Conservation (phyloP, 495 filamentous ascomycete species). For the Penicillium parvum region DNA sequence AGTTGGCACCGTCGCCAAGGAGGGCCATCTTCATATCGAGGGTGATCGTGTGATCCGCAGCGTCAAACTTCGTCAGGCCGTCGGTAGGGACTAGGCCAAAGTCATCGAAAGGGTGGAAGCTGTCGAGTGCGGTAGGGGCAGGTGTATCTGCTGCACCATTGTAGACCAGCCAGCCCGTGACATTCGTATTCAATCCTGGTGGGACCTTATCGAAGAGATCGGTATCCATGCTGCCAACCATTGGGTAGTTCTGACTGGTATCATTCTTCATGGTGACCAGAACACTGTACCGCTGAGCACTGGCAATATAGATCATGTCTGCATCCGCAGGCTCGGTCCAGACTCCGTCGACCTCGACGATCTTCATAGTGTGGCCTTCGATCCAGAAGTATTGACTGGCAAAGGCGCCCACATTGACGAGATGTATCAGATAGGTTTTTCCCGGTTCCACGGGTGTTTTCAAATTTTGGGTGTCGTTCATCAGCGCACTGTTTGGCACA, state of each 20-base stretch:
- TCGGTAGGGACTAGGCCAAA: constrained; percentile 48
- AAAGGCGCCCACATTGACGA: constrained; percentile 74
- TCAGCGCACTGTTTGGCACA: constrained; percentile 47
- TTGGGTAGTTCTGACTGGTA: constrained; percentile 61
- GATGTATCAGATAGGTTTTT: constrained; percentile 75
- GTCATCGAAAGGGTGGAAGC: constrained; percentile 46
- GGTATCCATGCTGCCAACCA: constrained; percentile 44
- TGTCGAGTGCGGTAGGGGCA: constrained; percentile 45
- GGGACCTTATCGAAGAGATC: constrained; percentile 29
- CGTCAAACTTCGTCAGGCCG: constrained; percentile 37
- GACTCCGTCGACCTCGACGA: constrained; percentile 54
- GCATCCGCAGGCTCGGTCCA: constrained; percentile 54
- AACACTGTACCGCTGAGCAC: constrained; percentile 69
- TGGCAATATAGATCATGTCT: constrained; percentile 58
- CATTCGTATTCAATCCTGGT: constrained; percentile 53
- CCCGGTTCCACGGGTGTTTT: constrained; percentile 60
- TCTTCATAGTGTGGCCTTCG: constrained; percentile 60
- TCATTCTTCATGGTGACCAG: constrained; percentile 63
- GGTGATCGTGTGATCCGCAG: constrained; percentile 25
- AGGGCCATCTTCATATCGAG: constrained; percentile 48
- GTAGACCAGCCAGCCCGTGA: constrained; percentile 77
- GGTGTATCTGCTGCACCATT: constrained; percentile 54
- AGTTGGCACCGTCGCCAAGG: constrained; percentile 28
- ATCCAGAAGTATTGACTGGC: constrained; percentile 75
- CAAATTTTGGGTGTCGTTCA: constrained; percentile 55